Conservation (phyloP, 805 yeast species). For the Cyberlindnera petersonii region DNA sequence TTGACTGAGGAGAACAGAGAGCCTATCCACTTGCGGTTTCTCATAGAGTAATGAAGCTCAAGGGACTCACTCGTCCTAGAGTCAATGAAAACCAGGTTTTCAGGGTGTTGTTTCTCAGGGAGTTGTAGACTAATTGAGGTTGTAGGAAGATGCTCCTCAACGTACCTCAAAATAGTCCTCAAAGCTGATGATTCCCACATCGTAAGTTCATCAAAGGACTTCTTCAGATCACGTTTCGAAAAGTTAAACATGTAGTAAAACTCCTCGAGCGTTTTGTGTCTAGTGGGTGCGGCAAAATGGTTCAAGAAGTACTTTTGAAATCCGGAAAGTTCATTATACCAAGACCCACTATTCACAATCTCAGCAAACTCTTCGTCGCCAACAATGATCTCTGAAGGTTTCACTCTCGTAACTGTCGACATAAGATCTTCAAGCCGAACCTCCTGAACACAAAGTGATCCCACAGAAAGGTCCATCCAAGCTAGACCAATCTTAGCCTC, state of each 20-base stretch:
- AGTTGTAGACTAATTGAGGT: conserved; percentile 56
- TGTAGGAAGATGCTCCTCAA: conserved; percentile 70
- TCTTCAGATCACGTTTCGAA: conserved; percentile 19
- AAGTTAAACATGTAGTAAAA: conserved; percentile 41
- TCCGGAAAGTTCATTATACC: conserved; percentile 58
- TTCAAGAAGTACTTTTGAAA: conserved; percentile 55
- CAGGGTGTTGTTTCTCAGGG: conserved; percentile 56
- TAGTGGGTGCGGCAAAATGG: conserved; percentile 42
- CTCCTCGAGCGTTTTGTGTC: conserved; percentile 34
- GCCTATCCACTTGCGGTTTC: conserved; percentile 58
- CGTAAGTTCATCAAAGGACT: conserved; percentile 32
- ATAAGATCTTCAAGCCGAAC: conserved; percentile 56
- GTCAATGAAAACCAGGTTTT: conserved; percentile 69
- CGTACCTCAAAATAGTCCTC: conserved; percentile 59
- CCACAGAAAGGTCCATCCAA: conserved; percentile 89
- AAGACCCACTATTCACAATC: conserved; percentile 40
- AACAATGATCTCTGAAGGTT: conserved; percentile 76
- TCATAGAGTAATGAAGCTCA: conserved; percentile 59
- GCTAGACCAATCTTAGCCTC: conserved; percentile 60
- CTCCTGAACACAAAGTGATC: conserved; percentile 68
- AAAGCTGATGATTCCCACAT: conserved; percentile 57
- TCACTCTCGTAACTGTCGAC: conserved; percentile 70
- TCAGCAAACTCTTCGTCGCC: conserved; percentile 41
- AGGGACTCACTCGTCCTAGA: conserved; percentile 72
- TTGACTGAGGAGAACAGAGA: conserved; percentile 67